Percentiles rank a stretch among this genome's conserved stretches.
Conservation (phyloP, 2,329 filamentous ascomycete species). For the Xylariales sp. region DNA sequence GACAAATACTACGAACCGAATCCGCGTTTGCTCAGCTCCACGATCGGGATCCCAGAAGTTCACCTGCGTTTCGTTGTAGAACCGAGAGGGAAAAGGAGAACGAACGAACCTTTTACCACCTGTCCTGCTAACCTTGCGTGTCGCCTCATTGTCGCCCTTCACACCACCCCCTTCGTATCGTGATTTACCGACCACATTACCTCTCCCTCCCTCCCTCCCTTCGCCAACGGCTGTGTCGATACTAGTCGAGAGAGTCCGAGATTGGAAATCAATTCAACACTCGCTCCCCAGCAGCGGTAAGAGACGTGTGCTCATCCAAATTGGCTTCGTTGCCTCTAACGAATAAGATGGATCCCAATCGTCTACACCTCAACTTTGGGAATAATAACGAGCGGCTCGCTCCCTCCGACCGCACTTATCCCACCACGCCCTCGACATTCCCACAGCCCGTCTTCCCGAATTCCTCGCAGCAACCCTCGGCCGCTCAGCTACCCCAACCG, state of each 20-base stretch:
- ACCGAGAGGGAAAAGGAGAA: background rate
- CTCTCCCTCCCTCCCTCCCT: background rate
- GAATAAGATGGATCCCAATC: constrained; percentile 64
- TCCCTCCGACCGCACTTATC: constrained; percentile 76
- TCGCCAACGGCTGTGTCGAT: background rate
- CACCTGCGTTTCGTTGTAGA: too few species aligned
- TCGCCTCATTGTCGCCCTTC: constrained; percentile 2
- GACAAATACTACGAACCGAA: background rate
- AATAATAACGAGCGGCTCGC: constrained; percentile 74
- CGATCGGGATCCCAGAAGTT: background rate
- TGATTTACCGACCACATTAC: background rate
- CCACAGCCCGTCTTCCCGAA: constrained; percentile 82
- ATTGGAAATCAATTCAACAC: background rate
- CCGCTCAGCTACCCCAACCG: constrained; percentile 55
- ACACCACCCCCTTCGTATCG: background rate
- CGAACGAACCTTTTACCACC: too few species aligned
- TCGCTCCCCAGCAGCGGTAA: background rate
- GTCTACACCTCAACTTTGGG: constrained; percentile 74
- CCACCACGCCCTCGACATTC: constrained; percentile 94
- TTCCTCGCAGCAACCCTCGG: constrained; percentile 60
- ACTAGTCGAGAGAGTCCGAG: background rate
- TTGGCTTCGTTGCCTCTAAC: background rate
- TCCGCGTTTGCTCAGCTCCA: background rate
- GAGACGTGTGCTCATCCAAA: background rate
- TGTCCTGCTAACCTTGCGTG: background rate